These are phyloP conservation scores for Calophaca sinica DNA, from an alignment of 306 rosid species.

Conservation along the genomic window DNA sequence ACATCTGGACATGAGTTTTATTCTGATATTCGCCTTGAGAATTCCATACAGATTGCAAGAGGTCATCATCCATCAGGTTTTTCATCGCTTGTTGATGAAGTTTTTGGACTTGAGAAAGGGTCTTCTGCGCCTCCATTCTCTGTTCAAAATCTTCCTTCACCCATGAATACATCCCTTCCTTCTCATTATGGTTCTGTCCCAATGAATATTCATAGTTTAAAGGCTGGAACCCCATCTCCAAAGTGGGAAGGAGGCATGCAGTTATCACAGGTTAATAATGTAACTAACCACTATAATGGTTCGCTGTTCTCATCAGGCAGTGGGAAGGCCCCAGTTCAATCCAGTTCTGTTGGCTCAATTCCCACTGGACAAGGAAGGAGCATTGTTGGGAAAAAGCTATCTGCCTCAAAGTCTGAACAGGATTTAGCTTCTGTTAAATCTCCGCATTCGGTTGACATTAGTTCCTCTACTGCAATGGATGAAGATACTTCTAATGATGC, in stretches of 20 bases:
- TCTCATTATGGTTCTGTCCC: constrained; percentile 74
- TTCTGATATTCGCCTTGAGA: constrained; percentile 63
- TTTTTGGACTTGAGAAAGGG: constrained; percentile 89
- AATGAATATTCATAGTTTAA: constrained; percentile 59
- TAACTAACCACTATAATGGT: constrained; percentile 63
- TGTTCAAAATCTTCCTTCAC: constrained; percentile 60
- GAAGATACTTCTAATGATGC: constrained; percentile 79
- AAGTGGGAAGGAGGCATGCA: constrained; percentile 87
- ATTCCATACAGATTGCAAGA: constrained; percentile 66
- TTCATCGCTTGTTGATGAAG: constrained; percentile 92
- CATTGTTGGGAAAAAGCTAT: constrained; percentile 59
- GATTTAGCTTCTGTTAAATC: constrained; percentile 88
- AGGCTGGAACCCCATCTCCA: constrained; percentile 75
- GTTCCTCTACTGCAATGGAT: constrained; percentile 69
- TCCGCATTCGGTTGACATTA: constrained; percentile 67
- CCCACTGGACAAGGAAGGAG: constrained; percentile 74
- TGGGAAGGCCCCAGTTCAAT: constrained; percentile 73
- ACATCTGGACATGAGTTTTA: constrained; percentile 64
- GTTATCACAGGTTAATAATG: constrained; percentile 62
- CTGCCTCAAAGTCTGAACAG: constrained; percentile 96
- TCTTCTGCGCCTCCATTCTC: constrained; percentile 61
- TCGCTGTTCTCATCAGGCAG: constrained; percentile 65
- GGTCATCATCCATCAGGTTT: constrained; percentile 78
- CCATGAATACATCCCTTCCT: constrained; percentile 63
- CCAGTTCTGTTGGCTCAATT: constrained; percentile 71